Conservation (phyloP, 495 filamentous ascomycete species). For the Hypoxylon fuscum region DNA sequence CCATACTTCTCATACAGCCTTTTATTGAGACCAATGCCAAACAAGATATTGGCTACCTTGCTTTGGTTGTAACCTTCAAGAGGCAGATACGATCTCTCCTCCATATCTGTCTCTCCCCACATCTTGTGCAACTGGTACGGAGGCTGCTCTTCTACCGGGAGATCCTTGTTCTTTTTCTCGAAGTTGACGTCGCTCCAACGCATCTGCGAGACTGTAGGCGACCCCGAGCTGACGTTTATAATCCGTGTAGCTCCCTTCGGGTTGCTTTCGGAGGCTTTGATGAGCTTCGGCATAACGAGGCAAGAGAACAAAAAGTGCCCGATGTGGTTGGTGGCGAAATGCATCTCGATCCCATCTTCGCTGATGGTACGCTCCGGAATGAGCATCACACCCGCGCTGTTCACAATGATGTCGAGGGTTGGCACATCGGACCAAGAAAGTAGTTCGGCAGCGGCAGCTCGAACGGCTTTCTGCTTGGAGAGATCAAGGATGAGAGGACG, state of each 20-base stretch:
- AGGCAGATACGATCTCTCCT: slow-evolving; percentile 50
- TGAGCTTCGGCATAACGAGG: slow-evolving; percentile 56
- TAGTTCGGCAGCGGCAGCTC: slow-evolving; percentile 50
- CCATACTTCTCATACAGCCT: slow-evolving; percentile 47
- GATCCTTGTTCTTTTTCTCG: slow-evolving; percentile 50
- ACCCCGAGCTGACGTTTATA: slow-evolving; percentile 55
- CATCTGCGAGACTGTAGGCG: slow-evolving; percentile 40
- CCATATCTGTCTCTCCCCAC: slow-evolving; percentile 45
- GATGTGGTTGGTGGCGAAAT: slow-evolving; percentile 67
- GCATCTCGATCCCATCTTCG: slow-evolving; percentile 59
- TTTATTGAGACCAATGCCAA: slow-evolving; percentile 49
- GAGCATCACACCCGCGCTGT: slow-evolving; percentile 57
- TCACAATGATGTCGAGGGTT: slow-evolving; percentile 56
- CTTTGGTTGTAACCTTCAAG: slow-evolving; percentile 59
- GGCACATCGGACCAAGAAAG: slow-evolving; percentile 50
- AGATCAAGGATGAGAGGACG: slow-evolving; percentile 55
- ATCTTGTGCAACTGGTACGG: slow-evolving; percentile 33
- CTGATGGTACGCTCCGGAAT: slow-evolving; percentile 41
- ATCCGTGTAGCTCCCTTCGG: slow-evolving; percentile 51
- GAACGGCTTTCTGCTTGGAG: slow-evolving; percentile 54
- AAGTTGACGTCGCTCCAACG: slow-evolving; percentile 58
- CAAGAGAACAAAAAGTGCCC: slow-evolving; percentile 66
- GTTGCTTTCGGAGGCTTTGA: slow-evolving; percentile 47
- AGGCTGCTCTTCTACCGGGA: slow-evolving; percentile 52
- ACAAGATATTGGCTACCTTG: slow-evolving; percentile 63